Conservation (phyloP, 805 yeast genomes). For the Kodamaea leandrae region DNA sequence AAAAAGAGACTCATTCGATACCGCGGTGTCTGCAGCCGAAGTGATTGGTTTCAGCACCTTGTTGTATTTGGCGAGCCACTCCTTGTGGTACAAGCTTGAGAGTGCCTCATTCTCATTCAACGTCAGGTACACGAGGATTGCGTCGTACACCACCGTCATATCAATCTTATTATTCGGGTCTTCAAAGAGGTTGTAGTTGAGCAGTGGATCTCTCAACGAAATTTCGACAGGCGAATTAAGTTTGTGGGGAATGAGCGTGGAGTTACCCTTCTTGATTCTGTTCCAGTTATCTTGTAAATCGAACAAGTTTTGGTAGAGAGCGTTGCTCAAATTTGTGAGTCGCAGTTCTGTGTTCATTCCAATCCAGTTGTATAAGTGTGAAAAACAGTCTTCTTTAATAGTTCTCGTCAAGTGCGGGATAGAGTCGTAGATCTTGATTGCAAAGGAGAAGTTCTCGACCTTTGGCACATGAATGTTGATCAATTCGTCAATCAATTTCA, state of each 20-base stretch:
- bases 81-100: slow-evolving; percentile 62
- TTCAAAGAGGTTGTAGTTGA: slow-evolving; percentile 48
- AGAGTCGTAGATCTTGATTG: slow-evolving; percentile 68
- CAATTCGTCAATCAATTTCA: slow-evolving; percentile 76
- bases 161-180: slow-evolving; percentile 45
- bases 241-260: slow-evolving; percentile 51
- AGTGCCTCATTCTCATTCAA: slow-evolving; percentile 64
- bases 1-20: slow-evolving; percentile 22
- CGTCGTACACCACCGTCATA: slow-evolving; percentile 75
- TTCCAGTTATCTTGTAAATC: slow-evolving; percentile 63
- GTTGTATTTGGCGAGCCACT: slow-evolving; percentile 67
- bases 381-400: slow-evolving; percentile 72
- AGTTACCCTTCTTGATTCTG: slow-evolving; percentile 40
- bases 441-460: slow-evolving; percentile 70
- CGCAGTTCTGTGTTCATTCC: slow-evolving; percentile 59
- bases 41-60: slow-evolving; percentile 65
- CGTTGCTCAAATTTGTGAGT: slow-evolving; percentile 53
- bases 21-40: slow-evolving; percentile 19
- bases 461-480: slow-evolving; percentile 66
- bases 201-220: slow-evolving; percentile 61
- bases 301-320: slow-evolving; percentile 52
- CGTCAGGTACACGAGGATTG: slow-evolving; percentile 76
- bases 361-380: slow-evolving; percentile 64
- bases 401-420: slow-evolving; percentile 72
- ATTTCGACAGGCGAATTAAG: slow-evolving; percentile 85